Conservation (phyloP, 202 grass and related monocot species). For the Elaeis oleifera region DNA sequence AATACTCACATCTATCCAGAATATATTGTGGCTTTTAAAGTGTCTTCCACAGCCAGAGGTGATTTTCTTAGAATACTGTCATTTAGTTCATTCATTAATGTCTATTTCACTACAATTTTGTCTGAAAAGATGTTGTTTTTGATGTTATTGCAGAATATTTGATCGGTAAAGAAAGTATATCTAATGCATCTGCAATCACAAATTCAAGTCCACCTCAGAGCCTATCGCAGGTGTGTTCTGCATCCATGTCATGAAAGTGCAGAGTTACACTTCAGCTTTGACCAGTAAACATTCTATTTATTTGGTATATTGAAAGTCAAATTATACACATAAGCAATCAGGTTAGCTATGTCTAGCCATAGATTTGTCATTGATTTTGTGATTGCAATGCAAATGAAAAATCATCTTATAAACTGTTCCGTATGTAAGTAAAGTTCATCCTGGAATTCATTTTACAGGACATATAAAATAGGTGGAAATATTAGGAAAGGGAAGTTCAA, state of each 20-base stretch:
- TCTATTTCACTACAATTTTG: not conserved
- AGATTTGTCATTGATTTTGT: too few relatives aligned
- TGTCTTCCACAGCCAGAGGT: constrained; percentile 44
- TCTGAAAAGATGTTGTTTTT: not conserved
- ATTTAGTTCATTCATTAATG: not conserved
- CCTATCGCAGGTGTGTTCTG: constrained; percentile 38
- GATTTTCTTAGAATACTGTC: constrained; percentile 4
- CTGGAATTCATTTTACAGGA: too few relatives aligned
- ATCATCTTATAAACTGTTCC: too few relatives aligned
- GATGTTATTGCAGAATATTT: constrained; percentile 33
- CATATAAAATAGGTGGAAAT: too few relatives aligned
- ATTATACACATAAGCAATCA: too few relatives aligned
- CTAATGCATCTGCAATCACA: constrained; percentile 29
- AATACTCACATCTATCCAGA: constrained; percentile 64
- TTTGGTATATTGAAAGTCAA: too few relatives aligned
- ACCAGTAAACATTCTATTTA: not conserved
- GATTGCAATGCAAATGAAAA: too few relatives aligned
- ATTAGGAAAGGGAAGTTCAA: too few relatives aligned
- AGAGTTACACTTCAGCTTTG: not conserved
- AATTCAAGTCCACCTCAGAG: constrained; percentile 37
- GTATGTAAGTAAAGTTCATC: too few relatives aligned
- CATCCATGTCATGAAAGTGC: not conserved
- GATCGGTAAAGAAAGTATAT: constrained; percentile 28
- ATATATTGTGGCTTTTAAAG: constrained; percentile 55
- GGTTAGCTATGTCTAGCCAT: too few relatives aligned